Percentiles rank a stretch among this genome's conserved stretches.
These are phyloP conservation scores for Linum trigynum DNA, from an alignment of 345 rosid species.

Conservation along the genomic window DNA sequence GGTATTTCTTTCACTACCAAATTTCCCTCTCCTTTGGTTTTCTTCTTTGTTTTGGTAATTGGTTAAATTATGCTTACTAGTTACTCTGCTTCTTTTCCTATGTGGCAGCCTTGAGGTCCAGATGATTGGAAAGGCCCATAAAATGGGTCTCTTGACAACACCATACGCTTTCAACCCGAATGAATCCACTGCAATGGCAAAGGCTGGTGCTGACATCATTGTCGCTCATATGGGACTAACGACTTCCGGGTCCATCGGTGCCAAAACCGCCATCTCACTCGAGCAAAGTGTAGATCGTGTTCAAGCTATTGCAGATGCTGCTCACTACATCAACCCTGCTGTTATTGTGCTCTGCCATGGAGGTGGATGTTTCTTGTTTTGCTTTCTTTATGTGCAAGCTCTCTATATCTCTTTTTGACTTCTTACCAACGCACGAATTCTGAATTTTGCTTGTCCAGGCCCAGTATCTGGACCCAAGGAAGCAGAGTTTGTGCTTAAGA, in stretches of 20 bases:
- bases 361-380: slow-evolving; percentile 31
- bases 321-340: slow-evolving; percentile 47
- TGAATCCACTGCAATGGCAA: slow-evolving; percentile 81
- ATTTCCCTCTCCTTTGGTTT: slow-evolving; percentile 6
- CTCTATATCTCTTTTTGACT: background rate
- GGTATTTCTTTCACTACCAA: slow-evolving; percentile 32
- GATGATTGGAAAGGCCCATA: slow-evolving; percentile 80
- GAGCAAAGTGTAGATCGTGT: slow-evolving; percentile 69
- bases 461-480: slow-evolving; percentile 75
- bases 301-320: slow-evolving; percentile 84
- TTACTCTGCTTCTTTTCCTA: slow-evolving; percentile 4
- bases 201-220: slow-evolving; percentile 88
- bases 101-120: slow-evolving; percentile 65
- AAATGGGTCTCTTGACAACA: slow-evolving; percentile 81
- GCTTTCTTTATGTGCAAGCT: background rate
- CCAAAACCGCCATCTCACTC: slow-evolving; percentile 67
- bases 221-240: slow-evolving; percentile 98
- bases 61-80: background rate
- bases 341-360: slow-evolving; percentile 81
- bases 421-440: no score
- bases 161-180: slow-evolving; percentile 72
- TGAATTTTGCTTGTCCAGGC: slow-evolving; percentile 34
- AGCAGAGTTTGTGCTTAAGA: slow-evolving; percentile 64
- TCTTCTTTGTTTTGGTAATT: slow-evolving; percentile 1
- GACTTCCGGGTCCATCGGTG: slow-evolving; percentile 80